Conservation (phyloP, 148 eudicot species). For the Fagopyrum homotropicum region DNA sequence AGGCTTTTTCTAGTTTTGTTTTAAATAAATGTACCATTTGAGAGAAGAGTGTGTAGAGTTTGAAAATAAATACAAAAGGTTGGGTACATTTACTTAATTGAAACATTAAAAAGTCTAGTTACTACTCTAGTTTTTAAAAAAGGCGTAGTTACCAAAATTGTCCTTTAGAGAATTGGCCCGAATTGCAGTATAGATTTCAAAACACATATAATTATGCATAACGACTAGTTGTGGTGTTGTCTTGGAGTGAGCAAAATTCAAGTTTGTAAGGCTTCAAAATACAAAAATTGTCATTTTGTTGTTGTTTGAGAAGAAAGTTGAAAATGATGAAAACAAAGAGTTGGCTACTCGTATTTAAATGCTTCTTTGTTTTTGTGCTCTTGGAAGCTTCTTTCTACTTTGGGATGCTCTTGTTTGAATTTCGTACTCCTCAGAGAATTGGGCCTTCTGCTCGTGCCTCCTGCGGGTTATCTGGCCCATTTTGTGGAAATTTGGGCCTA, state of each 20-base stretch:
- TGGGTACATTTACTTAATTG: too few species aligned
- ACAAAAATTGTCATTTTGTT: slow-evolving; percentile 7
- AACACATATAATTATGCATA: background rate
- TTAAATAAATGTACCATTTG: too few species aligned
- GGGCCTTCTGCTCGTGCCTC: slow-evolving; percentile 7
- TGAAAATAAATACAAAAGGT: too few species aligned
- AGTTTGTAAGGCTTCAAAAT: background rate
- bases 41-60: too few species aligned
- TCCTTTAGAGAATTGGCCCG: too few species aligned
- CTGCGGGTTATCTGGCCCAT: slow-evolving; percentile 15
- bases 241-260: background rate
- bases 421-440: background rate
- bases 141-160: too few species aligned
- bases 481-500: background rate
- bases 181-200: background rate
- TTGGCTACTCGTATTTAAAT: background rate
- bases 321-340: background rate
- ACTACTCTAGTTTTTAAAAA: too few species aligned
- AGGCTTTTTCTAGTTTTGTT: too few species aligned
- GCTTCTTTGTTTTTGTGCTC: slow-evolving; percentile 9
- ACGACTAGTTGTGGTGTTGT: background rate
- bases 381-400: slow-evolving; percentile 12
- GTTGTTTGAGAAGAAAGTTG: slow-evolving; percentile 3
- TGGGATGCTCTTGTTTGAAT: slow-evolving; percentile 12
- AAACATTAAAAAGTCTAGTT: too few species aligned